Evolutionary conservation across 768 basidiomycete genomes (phyloP).

Genomic region (Boletus vermiculosoides): DNA sequence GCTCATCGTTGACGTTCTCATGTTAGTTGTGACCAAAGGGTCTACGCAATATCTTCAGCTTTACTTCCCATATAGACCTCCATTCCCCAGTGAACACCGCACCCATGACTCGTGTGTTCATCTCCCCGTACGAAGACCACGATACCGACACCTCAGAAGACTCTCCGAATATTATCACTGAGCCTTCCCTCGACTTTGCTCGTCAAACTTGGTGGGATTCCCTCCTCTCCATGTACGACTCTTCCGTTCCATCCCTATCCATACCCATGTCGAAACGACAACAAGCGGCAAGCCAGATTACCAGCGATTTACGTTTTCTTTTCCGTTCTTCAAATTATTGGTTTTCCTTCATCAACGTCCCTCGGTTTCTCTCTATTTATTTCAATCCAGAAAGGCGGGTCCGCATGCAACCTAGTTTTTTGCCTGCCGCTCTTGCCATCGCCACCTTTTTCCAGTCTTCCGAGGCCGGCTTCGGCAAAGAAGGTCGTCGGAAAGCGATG

Average conservation of each 20-base stretch:
- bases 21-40: constrained; percentile 25
- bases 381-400: constrained; percentile 53
- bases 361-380: constrained; percentile 61
- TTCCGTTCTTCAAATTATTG: constrained; percentile 67
- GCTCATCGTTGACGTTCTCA: constrained; percentile 24
- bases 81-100: not conserved
- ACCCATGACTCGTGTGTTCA: constrained; percentile 1
- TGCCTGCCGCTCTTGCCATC: constrained; percentile 61
- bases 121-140: constrained; percentile 12
- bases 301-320: constrained; percentile 59
- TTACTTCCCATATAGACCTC: constrained; percentile 6
- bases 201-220: constrained; percentile 83
- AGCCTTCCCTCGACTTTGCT: constrained; percentile 64
- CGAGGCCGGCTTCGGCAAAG: constrained; percentile 49
- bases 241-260: constrained; percentile 34
- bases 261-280: constrained; percentile 46
- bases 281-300: constrained; percentile 43
- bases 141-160: constrained; percentile 15
- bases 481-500: constrained; percentile 56
- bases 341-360: constrained; percentile 73
- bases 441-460: constrained; percentile 72
- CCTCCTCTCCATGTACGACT: constrained; percentile 52
- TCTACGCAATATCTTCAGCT: constrained; percentile 4
- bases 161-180: constrained; percentile 36
- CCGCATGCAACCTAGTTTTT: constrained; percentile 64